Percentiles rank a stretch among this genome's conserved stretches.
Evolutionary conservation across 2,329 filamentous ascomycete species (phyloP).

Genomic region (Aspergillus sergii): DNA sequence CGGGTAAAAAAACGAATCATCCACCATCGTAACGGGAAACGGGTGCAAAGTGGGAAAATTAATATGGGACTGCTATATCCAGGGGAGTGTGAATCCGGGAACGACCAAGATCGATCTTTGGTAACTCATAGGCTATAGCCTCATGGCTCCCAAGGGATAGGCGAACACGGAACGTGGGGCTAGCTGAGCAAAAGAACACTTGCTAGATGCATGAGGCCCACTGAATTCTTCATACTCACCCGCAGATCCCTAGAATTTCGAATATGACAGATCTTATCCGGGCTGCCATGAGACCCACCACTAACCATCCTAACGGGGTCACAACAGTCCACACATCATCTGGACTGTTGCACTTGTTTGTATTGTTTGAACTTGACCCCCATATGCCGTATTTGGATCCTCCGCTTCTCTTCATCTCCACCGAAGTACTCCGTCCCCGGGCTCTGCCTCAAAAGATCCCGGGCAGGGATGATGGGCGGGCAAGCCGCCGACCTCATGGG

Average conservation of each 20-base stretch:
- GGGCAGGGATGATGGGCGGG: not conserved
- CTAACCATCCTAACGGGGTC: constrained; percentile 7
- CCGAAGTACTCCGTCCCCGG: not conserved
- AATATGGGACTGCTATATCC: not conserved
- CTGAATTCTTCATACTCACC: constrained; percentile 11
- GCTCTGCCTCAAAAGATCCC: not conserved
- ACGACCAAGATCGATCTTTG: not conserved
- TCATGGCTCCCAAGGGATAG: constrained; percentile 3
- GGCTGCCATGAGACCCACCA: constrained; percentile 2
- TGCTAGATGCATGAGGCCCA: constrained; percentile 8
- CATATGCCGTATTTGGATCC: not conserved
- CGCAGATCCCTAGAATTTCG: constrained; percentile 16
- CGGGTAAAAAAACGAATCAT: constrained; percentile 1
- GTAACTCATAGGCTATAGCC: not conserved
- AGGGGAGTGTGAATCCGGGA: not conserved
- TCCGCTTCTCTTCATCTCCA: not conserved
- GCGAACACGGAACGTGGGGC: constrained; percentile 21
- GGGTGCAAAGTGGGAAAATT: not conserved
- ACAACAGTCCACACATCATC: constrained; percentile 5
- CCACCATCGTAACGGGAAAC: not conserved
- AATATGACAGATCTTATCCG: constrained; percentile 39
- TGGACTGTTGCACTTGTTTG: not conserved
- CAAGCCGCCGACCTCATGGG: not conserved
- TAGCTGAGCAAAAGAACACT: constrained; percentile 6
- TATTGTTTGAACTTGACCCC: not conserved